These are phyloP conservation scores for Moringa oleifera DNA, from an alignment of 345 rosid species.

Conservation along the genomic window DNA sequence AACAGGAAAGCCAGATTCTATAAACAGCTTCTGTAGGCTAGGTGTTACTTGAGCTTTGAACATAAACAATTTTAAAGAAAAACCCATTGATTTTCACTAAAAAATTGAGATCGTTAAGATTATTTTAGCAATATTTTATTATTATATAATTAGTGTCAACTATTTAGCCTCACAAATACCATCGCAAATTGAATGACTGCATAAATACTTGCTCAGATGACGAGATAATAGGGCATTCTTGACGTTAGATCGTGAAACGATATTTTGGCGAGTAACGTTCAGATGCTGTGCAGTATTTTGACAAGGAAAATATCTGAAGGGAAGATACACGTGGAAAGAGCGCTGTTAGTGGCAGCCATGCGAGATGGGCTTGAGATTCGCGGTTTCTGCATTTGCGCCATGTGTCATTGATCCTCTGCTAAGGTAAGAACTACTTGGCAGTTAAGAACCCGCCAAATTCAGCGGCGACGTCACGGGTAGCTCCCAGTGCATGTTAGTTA, in stretches of 20 bases:
- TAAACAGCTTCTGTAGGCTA: too few species aligned
- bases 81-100: too few species aligned
- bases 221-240: too few species aligned
- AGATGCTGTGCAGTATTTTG: background rate
- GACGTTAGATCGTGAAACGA: background rate
- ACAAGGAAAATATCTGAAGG: background rate
- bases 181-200: too few species aligned
- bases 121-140: too few species aligned
- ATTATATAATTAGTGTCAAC: too few species aligned
- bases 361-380: constrained; percentile 6
- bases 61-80: too few species aligned
- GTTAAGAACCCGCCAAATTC: constrained; percentile 13
- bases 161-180: too few species aligned
- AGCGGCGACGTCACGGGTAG: background rate
- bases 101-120: too few species aligned
- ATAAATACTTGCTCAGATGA: too few species aligned
- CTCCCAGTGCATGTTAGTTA: constrained; percentile 14
- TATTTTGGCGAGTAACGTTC: constrained; percentile 16
- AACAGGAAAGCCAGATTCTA: too few species aligned
- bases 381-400: constrained; percentile 15
- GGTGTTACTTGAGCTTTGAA: too few species aligned
- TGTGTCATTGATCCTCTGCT: constrained; percentile 11
- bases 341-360: constrained; percentile 23
- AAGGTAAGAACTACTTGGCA: constrained; percentile 19
- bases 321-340: constrained; percentile 16